A percentile compares a stretch with the other conserved stretches of the same genome.
phyloP scores from a whole-genome alignment of 2,329 filamentous ascomycete species.

The Cytospora chrysosperma region DNA sequence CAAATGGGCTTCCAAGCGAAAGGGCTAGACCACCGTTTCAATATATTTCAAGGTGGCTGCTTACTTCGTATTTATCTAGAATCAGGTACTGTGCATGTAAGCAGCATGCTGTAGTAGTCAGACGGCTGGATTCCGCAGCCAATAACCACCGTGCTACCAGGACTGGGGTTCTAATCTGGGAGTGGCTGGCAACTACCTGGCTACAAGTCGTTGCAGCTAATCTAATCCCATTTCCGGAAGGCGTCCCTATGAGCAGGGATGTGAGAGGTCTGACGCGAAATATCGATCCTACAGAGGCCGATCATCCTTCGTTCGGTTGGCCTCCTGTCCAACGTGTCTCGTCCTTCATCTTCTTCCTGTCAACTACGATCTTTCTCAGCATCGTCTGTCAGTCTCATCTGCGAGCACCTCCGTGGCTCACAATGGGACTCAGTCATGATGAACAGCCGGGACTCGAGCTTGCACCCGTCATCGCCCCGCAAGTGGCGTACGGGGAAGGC shows the following conservation, averaged over 20 bases:
- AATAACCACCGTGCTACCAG: not conserved
- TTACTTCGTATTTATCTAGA: not conserved
- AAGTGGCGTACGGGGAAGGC: slow-evolving; percentile 2
- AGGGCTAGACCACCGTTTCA: not conserved
- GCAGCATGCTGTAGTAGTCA: not conserved
- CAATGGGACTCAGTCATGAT: not conserved
- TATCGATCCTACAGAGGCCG: not conserved
- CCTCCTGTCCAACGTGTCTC: not conserved
- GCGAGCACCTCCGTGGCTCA: not conserved
- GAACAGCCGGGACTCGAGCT: slow-evolving; percentile 12
- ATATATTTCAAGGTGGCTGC: not conserved
- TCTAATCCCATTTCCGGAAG: not conserved
- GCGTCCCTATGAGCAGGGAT: not conserved
- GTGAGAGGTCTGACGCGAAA: not conserved
- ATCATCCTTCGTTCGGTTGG: not conserved
- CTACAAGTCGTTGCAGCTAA: slow-evolving; percentile 9
- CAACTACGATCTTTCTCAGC: not conserved
- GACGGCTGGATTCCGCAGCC: not conserved
- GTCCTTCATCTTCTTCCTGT: not conserved
- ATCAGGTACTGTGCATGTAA: not conserved
- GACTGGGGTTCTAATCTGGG: slow-evolving; percentile 9
- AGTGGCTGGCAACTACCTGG: not conserved
- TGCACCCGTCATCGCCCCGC: not conserved
- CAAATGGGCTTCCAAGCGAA: too few species aligned
- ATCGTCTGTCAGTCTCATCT: not conserved